Evolutionary conservation across 2,329 filamentous ascomycete genomes (phyloP).

Genomic region (Claviceps arundinis): DNA sequence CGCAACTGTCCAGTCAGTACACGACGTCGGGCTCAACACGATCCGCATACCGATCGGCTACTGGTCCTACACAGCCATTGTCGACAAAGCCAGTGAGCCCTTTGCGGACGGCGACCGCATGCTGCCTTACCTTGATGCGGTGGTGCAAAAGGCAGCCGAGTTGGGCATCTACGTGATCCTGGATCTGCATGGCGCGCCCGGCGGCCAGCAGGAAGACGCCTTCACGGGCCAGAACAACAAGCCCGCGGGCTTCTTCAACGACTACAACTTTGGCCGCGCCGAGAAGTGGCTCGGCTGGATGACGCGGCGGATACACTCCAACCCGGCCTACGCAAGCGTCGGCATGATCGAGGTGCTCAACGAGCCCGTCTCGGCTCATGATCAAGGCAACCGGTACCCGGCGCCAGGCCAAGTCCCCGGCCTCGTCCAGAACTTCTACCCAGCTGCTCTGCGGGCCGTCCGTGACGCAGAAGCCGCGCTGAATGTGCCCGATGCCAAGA

Average conservation of each 20-base stretch:
- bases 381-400: constrained; percentile 8
- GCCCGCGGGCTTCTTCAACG: constrained; percentile 38
- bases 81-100: constrained; percentile 31
- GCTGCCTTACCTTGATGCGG: constrained; percentile 19
- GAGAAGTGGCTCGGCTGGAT: constrained; percentile 41
- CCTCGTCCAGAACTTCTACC: constrained; percentile 11
- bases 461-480: constrained; percentile 12
- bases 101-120: constrained; percentile 25
- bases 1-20: constrained; percentile 30
- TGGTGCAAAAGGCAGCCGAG: constrained; percentile 18
- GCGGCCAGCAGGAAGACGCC: constrained; percentile 28
- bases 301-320: constrained; percentile 36
- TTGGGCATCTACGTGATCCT: constrained; percentile 20
- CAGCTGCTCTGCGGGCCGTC: constrained; percentile 12
- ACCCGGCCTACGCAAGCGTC: constrained; percentile 36
- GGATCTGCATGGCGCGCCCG: constrained; percentile 31
- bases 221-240: constrained; percentile 27
- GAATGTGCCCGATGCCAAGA: constrained; percentile 8
- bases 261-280: constrained; percentile 42
- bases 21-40: constrained; percentile 40
- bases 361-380: constrained; percentile 20
- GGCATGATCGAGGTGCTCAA: constrained; percentile 47
- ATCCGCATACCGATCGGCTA: constrained; percentile 41
- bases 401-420: constrained; percentile 12
- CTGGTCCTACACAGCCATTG: constrained; percentile 36